These are phyloP conservation scores for Paramecium bursaria DNA, from an alignment of 73 alveolate genomes.

Conservation along the genomic window DNA sequence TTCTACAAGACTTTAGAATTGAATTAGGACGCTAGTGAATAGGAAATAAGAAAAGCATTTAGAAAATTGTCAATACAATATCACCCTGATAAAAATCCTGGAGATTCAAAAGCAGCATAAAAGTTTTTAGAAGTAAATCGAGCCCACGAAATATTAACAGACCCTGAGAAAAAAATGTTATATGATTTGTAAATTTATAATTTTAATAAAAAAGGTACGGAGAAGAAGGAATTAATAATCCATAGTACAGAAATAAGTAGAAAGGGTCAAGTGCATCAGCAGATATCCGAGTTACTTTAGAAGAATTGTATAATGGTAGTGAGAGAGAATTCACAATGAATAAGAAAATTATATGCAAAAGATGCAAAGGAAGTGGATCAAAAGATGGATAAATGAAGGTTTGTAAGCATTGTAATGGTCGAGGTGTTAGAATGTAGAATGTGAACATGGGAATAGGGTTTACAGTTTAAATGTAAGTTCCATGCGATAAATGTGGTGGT, in stretches of 20 bases:
- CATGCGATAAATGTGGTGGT: constrained; percentile 94
- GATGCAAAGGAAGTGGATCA: constrained; percentile 98
- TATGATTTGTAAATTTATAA: constrained; percentile 80
- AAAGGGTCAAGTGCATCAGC: constrained; percentile 92
- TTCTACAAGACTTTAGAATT: constrained; percentile 82
- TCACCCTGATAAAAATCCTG: constrained; percentile 95
- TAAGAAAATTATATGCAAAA: constrained; percentile 86
- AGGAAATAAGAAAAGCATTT: constrained; percentile 90
- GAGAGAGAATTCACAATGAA: constrained; percentile 78
- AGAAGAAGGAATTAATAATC: constrained; percentile 89
- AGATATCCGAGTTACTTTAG: constrained; percentile 87
- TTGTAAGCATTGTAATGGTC: constrained; percentile 94
- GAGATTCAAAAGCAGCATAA: constrained; percentile 82
- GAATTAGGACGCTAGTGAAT: constrained; percentile 84
- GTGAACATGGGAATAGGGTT: constrained; percentile 92
- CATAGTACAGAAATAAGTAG: constrained; percentile 76
- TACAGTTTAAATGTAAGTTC: constrained; percentile 91
- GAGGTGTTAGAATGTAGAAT: constrained; percentile 85
- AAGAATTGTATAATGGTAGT: constrained; percentile 92
- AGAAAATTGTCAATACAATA: constrained; percentile 84
- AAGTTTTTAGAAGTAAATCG: constrained; percentile 81
- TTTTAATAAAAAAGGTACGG: constrained; percentile 73
- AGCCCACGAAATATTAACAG: constrained; percentile 92
- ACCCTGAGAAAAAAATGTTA: constrained; percentile 87
- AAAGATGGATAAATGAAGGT: constrained; percentile 91